Percentiles rank a stretch among this genome's conserved stretches.
Evolutionary conservation across 78 protist genomes (phyloP).

Genomic region (Dictyostelium capitatum): DNA sequence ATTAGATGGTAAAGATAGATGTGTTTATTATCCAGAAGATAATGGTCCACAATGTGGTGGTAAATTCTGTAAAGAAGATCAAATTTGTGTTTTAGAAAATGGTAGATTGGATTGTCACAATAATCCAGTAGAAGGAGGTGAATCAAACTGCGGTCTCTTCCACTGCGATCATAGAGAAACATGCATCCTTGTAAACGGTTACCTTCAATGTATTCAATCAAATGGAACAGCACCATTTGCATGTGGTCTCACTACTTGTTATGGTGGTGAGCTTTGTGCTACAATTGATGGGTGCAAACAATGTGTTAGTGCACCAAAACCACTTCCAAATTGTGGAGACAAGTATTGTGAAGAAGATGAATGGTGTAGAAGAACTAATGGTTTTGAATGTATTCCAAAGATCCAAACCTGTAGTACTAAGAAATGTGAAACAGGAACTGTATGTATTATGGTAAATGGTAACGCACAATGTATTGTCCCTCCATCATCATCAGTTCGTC

Average conservation of each 20-base stretch:
- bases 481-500: neutral
- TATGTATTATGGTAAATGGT: constrained; percentile 14
- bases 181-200: constrained; percentile 18
- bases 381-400: neutral
- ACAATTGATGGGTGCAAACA: neutral
- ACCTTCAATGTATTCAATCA: constrained; percentile 3
- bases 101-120: constrained; percentile 22
- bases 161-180: neutral
- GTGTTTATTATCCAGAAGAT: constrained; percentile 21
- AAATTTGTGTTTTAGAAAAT: constrained; percentile 16
- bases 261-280: constrained; percentile 14
- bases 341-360: neutral
- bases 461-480: constrained; percentile 14
- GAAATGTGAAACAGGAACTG: neutral
- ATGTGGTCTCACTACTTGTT: constrained; percentile 22
- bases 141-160: constrained; percentile 28
- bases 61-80: neutral
- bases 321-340: constrained; percentile 21
- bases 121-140: neutral
- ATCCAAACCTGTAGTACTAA: neutral
- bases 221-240: neutral
- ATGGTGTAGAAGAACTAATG: neutral
- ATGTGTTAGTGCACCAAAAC: constrained; percentile 20
- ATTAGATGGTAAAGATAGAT: neutral
- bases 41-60: constrained; percentile 32